Base-by-base conservation (phyloP, 345 rosid species). In the Camelina sativa region DNA sequence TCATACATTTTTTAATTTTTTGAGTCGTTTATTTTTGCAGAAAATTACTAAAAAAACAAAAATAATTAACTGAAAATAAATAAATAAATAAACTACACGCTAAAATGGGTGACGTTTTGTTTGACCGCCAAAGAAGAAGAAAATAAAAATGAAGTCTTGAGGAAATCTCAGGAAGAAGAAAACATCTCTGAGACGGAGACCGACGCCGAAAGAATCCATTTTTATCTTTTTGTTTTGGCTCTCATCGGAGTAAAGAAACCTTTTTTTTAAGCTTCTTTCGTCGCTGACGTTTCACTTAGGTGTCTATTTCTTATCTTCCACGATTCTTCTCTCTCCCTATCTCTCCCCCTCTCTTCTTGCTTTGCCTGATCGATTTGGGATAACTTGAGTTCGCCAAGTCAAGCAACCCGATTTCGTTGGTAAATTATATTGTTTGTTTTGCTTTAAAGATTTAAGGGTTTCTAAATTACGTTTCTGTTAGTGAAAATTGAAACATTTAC, bases 51-150 rank as follows among this genome's bases (percentile, higher is more conserved):
- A 4, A 43, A 2, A 43, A 12, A 43, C 5, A 6, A 28, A 28
- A 28, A 28, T 28, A 28, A 12, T 13, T 41, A 40, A 41, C 6
- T 41, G n/a, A 41, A 41, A 41, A 9, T 40, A 38, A 41, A 1
- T 4, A 12, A 4, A 12, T 0, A 43, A 0, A 41, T 12, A 43
- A 43, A 44, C 7, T 16, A 62, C 35, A 22, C 51, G 60, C 47
- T 17, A 54, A 28, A 52, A 68, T 0, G 5, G 51, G 3, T 67
- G 79, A 67, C 73, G 79, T 59, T 32, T 75, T 9, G 47, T 59
- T 41, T 75, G 79, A 75, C 79, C 67, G 67, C 68, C 67, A 41
- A 67, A 67, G 73, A 59, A 52, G 69, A 62, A 52, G 34, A n/a
- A 15, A 62, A 52, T 22, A n/a, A 15, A 60, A 56, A 30, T 6